phyloP scores from a whole-genome alignment of 1,284 basidiomycete genomes.

The Sanghuangporus baumii region DNA sequence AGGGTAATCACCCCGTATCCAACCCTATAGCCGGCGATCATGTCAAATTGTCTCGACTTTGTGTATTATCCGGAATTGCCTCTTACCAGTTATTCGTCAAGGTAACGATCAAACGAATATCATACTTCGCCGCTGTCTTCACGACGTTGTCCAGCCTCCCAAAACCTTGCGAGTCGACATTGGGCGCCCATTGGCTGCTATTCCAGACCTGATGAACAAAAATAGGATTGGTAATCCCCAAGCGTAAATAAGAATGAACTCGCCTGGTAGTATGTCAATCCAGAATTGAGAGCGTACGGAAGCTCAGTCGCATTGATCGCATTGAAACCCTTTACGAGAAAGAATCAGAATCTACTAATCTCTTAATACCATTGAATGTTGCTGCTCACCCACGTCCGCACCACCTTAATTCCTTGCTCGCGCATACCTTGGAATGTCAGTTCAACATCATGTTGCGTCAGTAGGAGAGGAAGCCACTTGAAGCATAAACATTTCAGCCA shows the following conservation, averaged over 20 bases:
- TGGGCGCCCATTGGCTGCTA: constrained; percentile 42
- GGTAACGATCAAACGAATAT: constrained; percentile 53
- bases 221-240: neutral
- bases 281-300: constrained; percentile 43
- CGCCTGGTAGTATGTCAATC: constrained; percentile 45
- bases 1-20: constrained; percentile 29
- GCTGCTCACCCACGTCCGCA: constrained; percentile 55
- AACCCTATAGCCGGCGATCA: constrained; percentile 22
- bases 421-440: constrained; percentile 52
- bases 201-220: constrained; percentile 38
- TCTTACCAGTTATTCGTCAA: constrained; percentile 67
- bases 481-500: neutral
- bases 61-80: neutral
- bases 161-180: constrained; percentile 59
- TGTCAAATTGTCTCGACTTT: neutral
- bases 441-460: constrained; percentile 52
- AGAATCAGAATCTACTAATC: neutral
- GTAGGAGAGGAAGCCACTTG: constrained; percentile 53
- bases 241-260: neutral
- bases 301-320: constrained; percentile 53
- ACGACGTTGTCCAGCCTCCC: constrained; percentile 63
- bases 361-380: neutral
- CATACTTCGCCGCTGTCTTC: constrained; percentile 50
- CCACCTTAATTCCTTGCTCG: constrained; percentile 50
- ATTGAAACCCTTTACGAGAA: constrained; percentile 45